A percentile compares a stretch with the other conserved stretches of the same genome.
Conservation (phyloP, 2,329 filamentous ascomycete species). For the Fusarium pseudoanthophilum region DNA sequence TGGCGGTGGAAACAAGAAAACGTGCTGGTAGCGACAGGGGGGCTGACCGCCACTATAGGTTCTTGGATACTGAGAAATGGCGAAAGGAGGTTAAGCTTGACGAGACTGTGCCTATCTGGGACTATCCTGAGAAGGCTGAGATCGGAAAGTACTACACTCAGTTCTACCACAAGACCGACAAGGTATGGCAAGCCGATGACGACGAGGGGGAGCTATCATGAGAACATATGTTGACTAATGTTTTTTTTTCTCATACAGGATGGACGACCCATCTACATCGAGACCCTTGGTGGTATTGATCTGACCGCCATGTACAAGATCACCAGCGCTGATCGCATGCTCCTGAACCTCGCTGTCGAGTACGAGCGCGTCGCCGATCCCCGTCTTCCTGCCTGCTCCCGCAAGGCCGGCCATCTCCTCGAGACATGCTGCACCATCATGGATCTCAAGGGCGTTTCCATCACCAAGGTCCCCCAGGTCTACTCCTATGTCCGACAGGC, state of each 20-base stretch:
- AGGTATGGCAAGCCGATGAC: constrained; percentile 58
- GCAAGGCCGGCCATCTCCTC: constrained; percentile 87
- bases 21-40: constrained; percentile 30
- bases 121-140: constrained; percentile 85
- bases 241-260: constrained; percentile 66
- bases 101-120: constrained; percentile 80
- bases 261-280: constrained; percentile 96
- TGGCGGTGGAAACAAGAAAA: constrained; percentile 35
- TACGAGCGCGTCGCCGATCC: constrained; percentile 97
- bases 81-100: constrained; percentile 87
- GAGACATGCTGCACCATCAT: constrained; percentile 99
- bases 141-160: constrained; percentile 95
- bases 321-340: constrained; percentile 91
- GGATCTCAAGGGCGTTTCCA: constrained; percentile 93
- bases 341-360: constrained; percentile 94
- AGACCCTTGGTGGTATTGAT: constrained; percentile 94
- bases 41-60: constrained; percentile 68
- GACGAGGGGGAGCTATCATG: constrained; percentile 5
- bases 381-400: constrained; percentile 92
- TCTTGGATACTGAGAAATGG: constrained; percentile 91
- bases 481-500: constrained; percentile 89
- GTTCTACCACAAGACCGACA: constrained; percentile 98
- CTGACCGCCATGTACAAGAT: constrained; percentile 91
- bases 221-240: constrained; percentile 29
- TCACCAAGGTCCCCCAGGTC: constrained; percentile 83